These are phyloP conservation scores for Monosporascus sp. DNA, from an alignment of 2,329 filamentous ascomycete species.

Conservation along the genomic window DNA sequence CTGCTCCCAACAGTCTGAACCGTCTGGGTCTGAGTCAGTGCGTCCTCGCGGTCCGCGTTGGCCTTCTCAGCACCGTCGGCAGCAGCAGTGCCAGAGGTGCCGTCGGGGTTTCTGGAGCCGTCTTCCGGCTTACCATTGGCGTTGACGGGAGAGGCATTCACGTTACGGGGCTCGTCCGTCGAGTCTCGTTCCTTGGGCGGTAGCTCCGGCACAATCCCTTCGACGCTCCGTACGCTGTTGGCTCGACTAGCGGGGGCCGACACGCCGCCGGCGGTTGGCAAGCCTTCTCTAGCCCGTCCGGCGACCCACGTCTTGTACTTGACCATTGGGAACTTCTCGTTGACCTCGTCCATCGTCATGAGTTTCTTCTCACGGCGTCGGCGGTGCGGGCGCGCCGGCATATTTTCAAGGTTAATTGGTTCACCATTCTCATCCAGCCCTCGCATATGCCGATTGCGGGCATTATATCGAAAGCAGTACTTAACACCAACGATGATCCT, in stretches of 20 bases:
- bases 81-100: slow-evolving; percentile 18
- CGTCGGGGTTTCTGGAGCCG: slow-evolving; percentile 16
- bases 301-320: slow-evolving; percentile 97
- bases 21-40: slow-evolving; percentile 14
- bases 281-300: slow-evolving; percentile 72
- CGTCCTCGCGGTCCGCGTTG: slow-evolving; percentile 5
- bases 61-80: slow-evolving; percentile 1
- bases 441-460: slow-evolving; percentile 77
- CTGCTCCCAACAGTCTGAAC: slow-evolving; percentile 16
- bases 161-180: slow-evolving; percentile 33
- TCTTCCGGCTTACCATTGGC: slow-evolving; percentile 21
- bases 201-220: slow-evolving; percentile 46
- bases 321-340: slow-evolving; percentile 89
- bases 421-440: slow-evolving; percentile 72
- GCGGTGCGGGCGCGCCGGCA: slow-evolving; percentile 74
- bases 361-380: slow-evolving; percentile 93
- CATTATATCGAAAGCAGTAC: slow-evolving; percentile 98
- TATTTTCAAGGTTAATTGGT: slow-evolving; percentile 78
- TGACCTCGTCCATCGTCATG: slow-evolving; percentile 99
- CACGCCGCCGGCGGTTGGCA: slow-evolving; percentile 81
- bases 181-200: slow-evolving; percentile 41
- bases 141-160: slow-evolving; percentile 19
- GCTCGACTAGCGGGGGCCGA: slow-evolving; percentile 68
- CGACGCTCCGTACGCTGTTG: slow-evolving; percentile 65
- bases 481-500: slow-evolving; percentile 99